Evolutionary conservation across 176 grass and related monocot species (phyloP).

Genomic region (Lolium perenne): DNA sequence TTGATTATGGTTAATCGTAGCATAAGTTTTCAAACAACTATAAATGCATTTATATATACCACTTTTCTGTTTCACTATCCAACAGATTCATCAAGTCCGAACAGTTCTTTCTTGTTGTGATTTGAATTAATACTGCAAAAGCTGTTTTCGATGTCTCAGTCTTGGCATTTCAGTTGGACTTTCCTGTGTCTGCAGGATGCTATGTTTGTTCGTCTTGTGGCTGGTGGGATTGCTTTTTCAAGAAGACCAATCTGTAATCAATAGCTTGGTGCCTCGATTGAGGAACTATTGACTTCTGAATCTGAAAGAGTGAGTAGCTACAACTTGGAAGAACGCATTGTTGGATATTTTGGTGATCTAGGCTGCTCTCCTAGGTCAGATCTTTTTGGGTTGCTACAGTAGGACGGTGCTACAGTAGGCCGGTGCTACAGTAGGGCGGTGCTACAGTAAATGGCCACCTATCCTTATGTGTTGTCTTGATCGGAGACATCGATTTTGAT

Average conservation of each 20-base stretch:
- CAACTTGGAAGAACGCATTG: not conserved
- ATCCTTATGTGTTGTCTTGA: no score
- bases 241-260: slow-evolving; percentile 23
- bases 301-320: slow-evolving; percentile 8
- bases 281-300: slow-evolving; percentile 18
- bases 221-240: slow-evolving; percentile 1
- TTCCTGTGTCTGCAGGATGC: slow-evolving; percentile 26
- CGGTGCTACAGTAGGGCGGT: no score
- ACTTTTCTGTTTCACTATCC: slow-evolving; percentile 19
- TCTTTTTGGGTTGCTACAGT: no score
- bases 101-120: slow-evolving; percentile 38
- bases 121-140: slow-evolving; percentile 26
- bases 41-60: slow-evolving; percentile 38
- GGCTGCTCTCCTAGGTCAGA: no score
- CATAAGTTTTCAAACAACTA: slow-evolving; percentile 15
- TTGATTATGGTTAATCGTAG: slow-evolving; percentile 9
- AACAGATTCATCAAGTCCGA: slow-evolving; percentile 27
- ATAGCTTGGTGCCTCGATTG: slow-evolving; percentile 17
- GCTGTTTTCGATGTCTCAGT: slow-evolving; percentile 10
- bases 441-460: no score
- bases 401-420: no score
- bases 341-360: no score
- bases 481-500: no score
- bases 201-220: slow-evolving; percentile 2
- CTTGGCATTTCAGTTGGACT: slow-evolving; percentile 22